phyloP scores from a whole-genome alignment of 495 filamentous ascomycete species.

The Penicillium canariense region DNA sequence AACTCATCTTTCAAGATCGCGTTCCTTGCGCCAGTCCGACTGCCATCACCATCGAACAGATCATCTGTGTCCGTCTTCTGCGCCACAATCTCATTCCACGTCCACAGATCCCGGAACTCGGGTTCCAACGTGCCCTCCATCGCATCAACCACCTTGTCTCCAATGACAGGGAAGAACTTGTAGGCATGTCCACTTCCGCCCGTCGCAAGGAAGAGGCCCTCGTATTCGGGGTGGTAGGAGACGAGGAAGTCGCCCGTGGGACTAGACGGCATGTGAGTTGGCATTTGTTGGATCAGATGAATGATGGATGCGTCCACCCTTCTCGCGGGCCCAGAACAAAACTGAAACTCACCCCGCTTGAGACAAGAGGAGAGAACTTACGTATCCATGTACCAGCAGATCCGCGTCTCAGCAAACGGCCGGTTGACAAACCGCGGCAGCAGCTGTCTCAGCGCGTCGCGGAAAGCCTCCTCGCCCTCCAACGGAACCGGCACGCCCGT shows the following conservation, averaged over 20 bases:
- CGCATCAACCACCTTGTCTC: slow-evolving; percentile 71
- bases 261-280: slow-evolving; percentile 16
- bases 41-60: slow-evolving; percentile 53
- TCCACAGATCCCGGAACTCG: slow-evolving; percentile 65
- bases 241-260: slow-evolving; percentile 78
- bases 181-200: slow-evolving; percentile 85
- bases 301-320: background rate
- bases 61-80: slow-evolving; percentile 30
- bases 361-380: slow-evolving; percentile 22
- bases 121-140: slow-evolving; percentile 55
- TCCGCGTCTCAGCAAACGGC: slow-evolving; percentile 63
- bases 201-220: slow-evolving; percentile 73
- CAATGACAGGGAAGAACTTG: slow-evolving; percentile 86
- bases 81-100: slow-evolving; percentile 45
- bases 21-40: slow-evolving; percentile 28
- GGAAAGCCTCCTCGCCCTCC: slow-evolving; percentile 62
- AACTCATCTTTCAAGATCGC: slow-evolving; percentile 40
- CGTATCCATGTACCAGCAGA: slow-evolving; percentile 93
- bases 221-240: slow-evolving; percentile 66
- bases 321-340: background rate
- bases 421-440: slow-evolving; percentile 61
- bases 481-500: slow-evolving; percentile 44
- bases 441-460: slow-evolving; percentile 58
- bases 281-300: background rate
- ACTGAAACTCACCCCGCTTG: background rate